phyloP scores from a whole-genome alignment of 345 rosid genomes.

The Corchorus capsularis region DNA sequence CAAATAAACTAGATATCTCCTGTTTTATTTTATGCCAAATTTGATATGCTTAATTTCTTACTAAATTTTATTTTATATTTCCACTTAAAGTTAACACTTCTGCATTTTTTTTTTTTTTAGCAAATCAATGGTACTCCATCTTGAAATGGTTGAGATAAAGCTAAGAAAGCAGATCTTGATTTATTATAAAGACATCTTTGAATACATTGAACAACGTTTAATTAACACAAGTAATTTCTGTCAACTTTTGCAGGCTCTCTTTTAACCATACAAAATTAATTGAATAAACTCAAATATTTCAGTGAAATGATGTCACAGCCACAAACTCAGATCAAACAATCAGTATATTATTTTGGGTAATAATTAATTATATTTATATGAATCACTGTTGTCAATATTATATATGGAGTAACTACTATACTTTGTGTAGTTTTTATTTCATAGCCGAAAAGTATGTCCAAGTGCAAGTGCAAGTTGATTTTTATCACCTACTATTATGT shows the following conservation, averaged over 20 bases:
- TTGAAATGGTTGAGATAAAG: not conserved
- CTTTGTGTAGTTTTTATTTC: not conserved
- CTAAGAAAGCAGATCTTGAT: not conserved
- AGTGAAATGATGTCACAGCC: not conserved
- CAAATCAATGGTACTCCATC: too few relatives aligned
- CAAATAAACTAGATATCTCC: too few relatives aligned
- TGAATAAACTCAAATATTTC: too few relatives aligned
- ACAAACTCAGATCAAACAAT: not conserved
- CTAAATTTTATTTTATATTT: too few relatives aligned
- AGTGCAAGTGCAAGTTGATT: not conserved
- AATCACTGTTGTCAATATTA: too few relatives aligned
- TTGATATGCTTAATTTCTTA: too few relatives aligned
- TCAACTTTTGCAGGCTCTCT: not conserved
- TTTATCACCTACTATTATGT: not conserved
- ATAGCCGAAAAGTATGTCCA: not conserved
- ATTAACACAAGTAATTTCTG: not conserved
- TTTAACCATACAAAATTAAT: too few relatives aligned
- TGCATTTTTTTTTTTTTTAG: too few relatives aligned
- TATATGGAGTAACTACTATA: too few relatives aligned
- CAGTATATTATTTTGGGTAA: not conserved
- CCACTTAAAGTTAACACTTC: too few relatives aligned
- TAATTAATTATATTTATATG: too few relatives aligned
- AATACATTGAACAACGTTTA: not conserved
- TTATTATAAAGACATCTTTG: not conserved
- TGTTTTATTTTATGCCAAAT: too few relatives aligned